Evolutionary conservation across 371 early-diverging fungal species (phyloP), one percentile per base, ranked within the genome.

Genomic region (Actinomortierella wolfii): DNA sequence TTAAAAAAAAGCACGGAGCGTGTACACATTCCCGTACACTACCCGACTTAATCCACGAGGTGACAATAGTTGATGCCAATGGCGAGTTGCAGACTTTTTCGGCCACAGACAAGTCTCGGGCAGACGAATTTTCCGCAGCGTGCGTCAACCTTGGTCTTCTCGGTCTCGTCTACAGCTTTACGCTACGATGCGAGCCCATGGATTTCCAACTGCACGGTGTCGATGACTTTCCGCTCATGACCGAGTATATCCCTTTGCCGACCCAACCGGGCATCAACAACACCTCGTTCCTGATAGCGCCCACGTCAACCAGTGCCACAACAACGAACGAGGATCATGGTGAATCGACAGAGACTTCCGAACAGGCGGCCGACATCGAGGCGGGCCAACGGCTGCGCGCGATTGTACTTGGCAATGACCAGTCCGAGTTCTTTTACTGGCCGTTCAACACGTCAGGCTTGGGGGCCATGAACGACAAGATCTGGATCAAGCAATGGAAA

Each of bases 401-500:
- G 3, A 64, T 64, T 64, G 61, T 70, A 5, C 56, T 57, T 7
- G 50, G 26, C n/a, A 64, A 70, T n/a, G 71, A 76, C 39, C 56
- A 60, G 13, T 54, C 75, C 4, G 61, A 78, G 54, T 46, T 78
- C 43, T 76, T 67, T 44, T 78, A 76, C 49, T 78, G 78, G 78
- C 78, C 78, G 15, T 67, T 76, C 54, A 63, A 78, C 54, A 45
- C 57, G 1, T 14, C 57, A 6, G 50, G 46, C 6, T 18, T 52
- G 1, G 51, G 45, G 8, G 9, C 41, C 2, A 21, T 29, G 15
- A 44, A 67, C 44, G 78, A 77, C 9, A 51, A 25, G 11, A 23
- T 78, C 25, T 78, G 78, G 78, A 24, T 78, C 14, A 78, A 78
- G 59, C 48, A 61, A 44, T 78, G 71, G 76, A 46, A 46, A 1